These are phyloP conservation scores for Phytophthora citrophthora DNA, from an alignment of 352 stramenopile species.

Conservation along the genomic window DNA sequence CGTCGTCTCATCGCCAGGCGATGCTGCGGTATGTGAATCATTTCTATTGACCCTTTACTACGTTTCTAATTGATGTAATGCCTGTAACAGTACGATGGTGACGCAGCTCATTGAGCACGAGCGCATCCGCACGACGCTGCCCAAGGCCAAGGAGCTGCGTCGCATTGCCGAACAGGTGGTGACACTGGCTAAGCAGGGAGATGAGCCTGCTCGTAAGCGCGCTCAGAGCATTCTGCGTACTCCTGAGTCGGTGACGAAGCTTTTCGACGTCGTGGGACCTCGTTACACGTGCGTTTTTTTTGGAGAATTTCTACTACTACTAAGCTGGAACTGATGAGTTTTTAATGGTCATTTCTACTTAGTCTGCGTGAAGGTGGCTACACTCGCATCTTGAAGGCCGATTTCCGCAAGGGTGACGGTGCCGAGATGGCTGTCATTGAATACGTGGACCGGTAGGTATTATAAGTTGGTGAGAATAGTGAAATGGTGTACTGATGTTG, in stretches of 20 bases:
- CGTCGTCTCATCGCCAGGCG: slow-evolving; percentile 94
- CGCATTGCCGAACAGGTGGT: slow-evolving; percentile 95
- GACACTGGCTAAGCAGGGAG: slow-evolving; percentile 93
- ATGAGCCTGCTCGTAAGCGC: slow-evolving; percentile 85
- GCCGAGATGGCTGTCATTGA: slow-evolving; percentile 98
- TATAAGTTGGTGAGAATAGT: too few species aligned
- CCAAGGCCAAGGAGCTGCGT: slow-evolving; percentile 96
- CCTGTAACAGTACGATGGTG: slow-evolving; percentile 90
- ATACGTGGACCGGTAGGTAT: slow-evolving; percentile 94
- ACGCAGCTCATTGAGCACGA: slow-evolving; percentile 98
- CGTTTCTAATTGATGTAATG: slow-evolving; percentile 4
- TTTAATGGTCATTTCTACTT: not conserved
- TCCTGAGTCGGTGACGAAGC: slow-evolving; percentile 92
- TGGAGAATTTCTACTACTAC: not conserved
- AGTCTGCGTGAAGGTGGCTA: slow-evolving; percentile 91
- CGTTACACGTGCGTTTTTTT: slow-evolving; percentile 91
- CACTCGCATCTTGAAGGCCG: slow-evolving; percentile 96
- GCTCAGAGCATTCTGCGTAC: slow-evolving; percentile 90
- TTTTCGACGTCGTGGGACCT: slow-evolving; percentile 96
- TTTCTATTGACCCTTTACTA: not conserved
- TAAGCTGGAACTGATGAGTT: slow-evolving; percentile 15
- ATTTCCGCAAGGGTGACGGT: slow-evolving; percentile 93
- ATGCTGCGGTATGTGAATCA: slow-evolving; percentile 89
- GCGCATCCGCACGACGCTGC: slow-evolving; percentile 96
- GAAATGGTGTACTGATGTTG: not conserved